phyloP scores from a whole-genome alignment of 257 asterid species.

The Solanum lignicaule region DNA sequence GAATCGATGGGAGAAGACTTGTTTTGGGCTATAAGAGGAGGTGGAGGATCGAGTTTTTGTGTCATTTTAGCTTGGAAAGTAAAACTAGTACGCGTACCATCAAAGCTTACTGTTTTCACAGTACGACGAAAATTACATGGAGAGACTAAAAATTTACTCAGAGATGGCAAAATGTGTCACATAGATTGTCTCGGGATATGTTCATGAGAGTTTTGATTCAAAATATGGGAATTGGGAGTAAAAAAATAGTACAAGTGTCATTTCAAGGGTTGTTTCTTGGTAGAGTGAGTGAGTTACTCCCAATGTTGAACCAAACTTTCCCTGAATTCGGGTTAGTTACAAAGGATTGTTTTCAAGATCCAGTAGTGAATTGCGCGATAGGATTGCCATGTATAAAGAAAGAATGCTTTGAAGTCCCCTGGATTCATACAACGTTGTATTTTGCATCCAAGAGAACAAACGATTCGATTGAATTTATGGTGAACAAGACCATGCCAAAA shows the following conservation, averaged over 20 bases:
- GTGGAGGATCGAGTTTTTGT: constrained; percentile 21
- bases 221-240: background rate
- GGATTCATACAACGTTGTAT: constrained; percentile 7
- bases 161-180: constrained; percentile 11
- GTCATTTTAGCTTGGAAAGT: constrained; percentile 17
- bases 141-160: background rate
- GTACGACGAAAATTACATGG: background rate
- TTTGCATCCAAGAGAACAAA: constrained; percentile 2
- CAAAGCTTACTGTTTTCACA: constrained; percentile 8
- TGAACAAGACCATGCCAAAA: background rate
- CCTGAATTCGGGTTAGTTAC: constrained; percentile 10
- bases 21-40: constrained; percentile 30
- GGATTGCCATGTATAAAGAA: background rate
- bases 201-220: constrained; percentile 14
- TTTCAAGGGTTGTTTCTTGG: constrained; percentile 14
- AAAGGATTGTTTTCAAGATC: background rate
- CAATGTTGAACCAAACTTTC: constrained; percentile 5
- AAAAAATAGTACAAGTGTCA: background rate
- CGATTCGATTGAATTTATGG: constrained; percentile 3
- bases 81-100: constrained; percentile 7
- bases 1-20: constrained; percentile 13
- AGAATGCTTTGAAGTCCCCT: constrained; percentile 11
- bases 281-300: background rate
- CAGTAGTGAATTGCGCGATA: background rate
- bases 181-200: constrained; percentile 4